phyloP scores from a whole-genome alignment of 2,329 filamentous ascomycete species.

The Pseudopyrenochaeta lycopersici region DNA sequence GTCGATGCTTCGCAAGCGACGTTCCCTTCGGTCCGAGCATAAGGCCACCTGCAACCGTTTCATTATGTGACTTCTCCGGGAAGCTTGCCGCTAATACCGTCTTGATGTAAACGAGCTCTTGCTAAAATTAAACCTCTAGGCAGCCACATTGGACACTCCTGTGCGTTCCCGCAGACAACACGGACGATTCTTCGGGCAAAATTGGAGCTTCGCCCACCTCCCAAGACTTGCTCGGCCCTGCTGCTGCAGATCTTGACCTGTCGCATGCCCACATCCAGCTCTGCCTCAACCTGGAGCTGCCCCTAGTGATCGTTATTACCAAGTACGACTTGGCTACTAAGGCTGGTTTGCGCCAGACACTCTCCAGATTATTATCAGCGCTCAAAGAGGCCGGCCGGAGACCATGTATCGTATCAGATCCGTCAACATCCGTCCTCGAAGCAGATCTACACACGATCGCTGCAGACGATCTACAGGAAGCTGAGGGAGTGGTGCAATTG shows the following conservation, averaged over 20 bases:
- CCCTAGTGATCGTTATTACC: conserved; percentile 84
- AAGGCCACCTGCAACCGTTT: not conserved
- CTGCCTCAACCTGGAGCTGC: conserved; percentile 80
- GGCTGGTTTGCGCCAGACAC: conserved; percentile 71
- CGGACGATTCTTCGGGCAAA: conserved; percentile 57
- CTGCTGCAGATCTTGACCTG: conserved; percentile 70
- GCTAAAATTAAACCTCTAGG: conserved; percentile 18
- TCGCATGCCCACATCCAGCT: conserved; percentile 83
- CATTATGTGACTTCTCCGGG: not conserved
- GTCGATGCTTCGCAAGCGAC: not conserved
- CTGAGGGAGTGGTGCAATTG: conserved; percentile 64
- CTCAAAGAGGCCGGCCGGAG: conserved; percentile 79
- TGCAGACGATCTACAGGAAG: conserved; percentile 64
- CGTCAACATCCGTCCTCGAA: conserved; percentile 37
- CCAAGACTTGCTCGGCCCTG: conserved; percentile 62
- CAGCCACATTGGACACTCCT: conserved; percentile 92
- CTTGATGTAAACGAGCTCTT: not conserved
- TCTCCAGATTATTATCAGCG: conserved; percentile 77
- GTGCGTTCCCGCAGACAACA: conserved; percentile 83
- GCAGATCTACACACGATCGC: conserved; percentile 65
- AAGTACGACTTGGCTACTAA: conserved; percentile 89
- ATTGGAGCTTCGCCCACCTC: conserved; percentile 59
- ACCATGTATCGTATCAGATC: conserved; percentile 71
- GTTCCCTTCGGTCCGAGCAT: not conserved
- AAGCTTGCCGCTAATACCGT: not conserved